These are phyloP conservation scores for Salicornia ramosissima DNA, from an alignment of 148 eudicot genomes.

Conservation along the genomic window DNA sequence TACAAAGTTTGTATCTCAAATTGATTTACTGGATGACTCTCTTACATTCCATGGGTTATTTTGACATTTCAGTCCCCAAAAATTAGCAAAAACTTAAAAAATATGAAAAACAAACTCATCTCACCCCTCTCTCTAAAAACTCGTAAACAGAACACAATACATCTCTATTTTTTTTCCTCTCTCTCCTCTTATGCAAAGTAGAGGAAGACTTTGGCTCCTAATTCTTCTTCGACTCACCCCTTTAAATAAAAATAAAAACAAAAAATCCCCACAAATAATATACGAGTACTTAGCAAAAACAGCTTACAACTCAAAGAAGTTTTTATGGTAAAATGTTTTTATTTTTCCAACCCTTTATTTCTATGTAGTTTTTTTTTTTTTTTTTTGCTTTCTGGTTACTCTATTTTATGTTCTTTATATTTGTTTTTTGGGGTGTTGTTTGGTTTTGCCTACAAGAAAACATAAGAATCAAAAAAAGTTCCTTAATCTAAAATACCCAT, in stretches of 20 bases:
- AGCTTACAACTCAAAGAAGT: conserved; percentile 2
- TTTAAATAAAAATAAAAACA: conserved; percentile 6
- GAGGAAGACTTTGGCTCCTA: conserved; percentile 31
- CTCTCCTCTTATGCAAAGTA: conserved; percentile 19
- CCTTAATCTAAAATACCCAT: conserved; percentile 26
- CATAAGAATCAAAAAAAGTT: conserved; percentile 4
- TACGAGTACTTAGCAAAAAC: conserved; percentile 1
- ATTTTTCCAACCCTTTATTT: background rate
- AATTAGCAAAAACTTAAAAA: background rate
- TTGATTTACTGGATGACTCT: too few species aligned
- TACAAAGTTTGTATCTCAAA: too few species aligned
- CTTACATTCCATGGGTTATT: conserved; percentile 9
- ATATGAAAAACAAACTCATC: background rate
- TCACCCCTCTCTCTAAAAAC: conserved; percentile 15
- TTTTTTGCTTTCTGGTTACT: conserved; percentile 11
- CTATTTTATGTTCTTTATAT: background rate
- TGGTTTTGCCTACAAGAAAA: conserved; percentile 22
- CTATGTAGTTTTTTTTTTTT: background rate
- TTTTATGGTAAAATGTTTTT: conserved; percentile 6
- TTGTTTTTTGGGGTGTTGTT: conserved; percentile 2
- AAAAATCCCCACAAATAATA: too few species aligned
- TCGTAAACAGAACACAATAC: conserved; percentile 7
- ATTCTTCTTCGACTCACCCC: conserved; percentile 14
- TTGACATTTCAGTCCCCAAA: conserved; percentile 13
- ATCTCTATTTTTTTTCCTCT: conserved; percentile 10